Percentiles rank a stretch among this genome's conserved stretches.
These are phyloP conservation scores for Pyrus hybrid DNA, from an alignment of 331 rosid species.

Conservation along the genomic window DNA sequence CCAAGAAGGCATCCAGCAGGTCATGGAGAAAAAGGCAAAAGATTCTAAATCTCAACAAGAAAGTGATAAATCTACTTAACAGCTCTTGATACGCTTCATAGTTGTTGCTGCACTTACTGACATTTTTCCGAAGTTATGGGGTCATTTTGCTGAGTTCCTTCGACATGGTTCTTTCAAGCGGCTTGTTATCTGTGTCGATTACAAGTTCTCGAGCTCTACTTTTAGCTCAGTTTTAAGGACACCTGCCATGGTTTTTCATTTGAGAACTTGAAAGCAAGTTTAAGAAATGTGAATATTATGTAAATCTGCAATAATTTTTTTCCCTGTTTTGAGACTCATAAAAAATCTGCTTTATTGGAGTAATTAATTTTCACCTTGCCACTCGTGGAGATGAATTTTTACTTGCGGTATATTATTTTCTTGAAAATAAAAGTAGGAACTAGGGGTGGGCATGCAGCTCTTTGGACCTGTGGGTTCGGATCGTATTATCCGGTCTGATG, in stretches of 20 bases:
- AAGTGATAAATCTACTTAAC: slow-evolving; percentile 14
- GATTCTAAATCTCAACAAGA: slow-evolving; percentile 20
- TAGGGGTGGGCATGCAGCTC: no score
- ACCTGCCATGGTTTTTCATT: neutral
- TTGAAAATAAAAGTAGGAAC: no score
- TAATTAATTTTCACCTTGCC: no score
- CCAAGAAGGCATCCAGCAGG: slow-evolving; percentile 73
- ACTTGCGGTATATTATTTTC: no score
- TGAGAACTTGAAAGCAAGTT: neutral
- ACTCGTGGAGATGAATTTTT: no score
- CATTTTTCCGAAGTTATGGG: neutral
- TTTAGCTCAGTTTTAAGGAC: neutral
- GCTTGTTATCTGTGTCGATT: no score
- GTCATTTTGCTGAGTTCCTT: no score
- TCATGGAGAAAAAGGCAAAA: slow-evolving; percentile 39
- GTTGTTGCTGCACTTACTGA: neutral
- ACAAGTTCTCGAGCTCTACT: neutral
- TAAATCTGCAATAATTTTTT: neutral
- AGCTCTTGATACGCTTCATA: neutral
- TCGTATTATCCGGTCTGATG: no score
- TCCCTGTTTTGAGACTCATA: no score
- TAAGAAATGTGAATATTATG: neutral
- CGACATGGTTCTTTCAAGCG: no score
- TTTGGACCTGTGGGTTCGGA: no score
- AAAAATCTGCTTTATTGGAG: no score